Base-by-base conservation (phyloP, 2,329 filamentous ascomycete genomes). In the Pseudogymnoascus sp. region DNA sequence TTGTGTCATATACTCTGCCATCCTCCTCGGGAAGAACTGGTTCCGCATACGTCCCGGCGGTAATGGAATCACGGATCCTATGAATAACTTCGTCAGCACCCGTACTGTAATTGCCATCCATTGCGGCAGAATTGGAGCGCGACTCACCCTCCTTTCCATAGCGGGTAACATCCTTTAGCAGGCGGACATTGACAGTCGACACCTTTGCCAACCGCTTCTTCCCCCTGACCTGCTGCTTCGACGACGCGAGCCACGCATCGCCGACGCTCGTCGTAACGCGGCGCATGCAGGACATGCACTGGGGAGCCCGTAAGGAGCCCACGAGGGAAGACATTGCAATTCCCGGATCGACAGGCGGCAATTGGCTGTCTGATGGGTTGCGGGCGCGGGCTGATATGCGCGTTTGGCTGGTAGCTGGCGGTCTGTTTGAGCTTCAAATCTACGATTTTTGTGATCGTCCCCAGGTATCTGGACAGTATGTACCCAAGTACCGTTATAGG, bases 1-100 rank as follows among this genome's bases (percentile, higher is more conserved):
- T 37, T 70, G 67, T 53, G 80, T 77, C 21, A 83, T 74, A 72
- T 85, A 85, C 70, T 80, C 77, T 66, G 82, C 83, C 65, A 79
- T 74, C 64, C 76, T 74, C 46, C 71, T 71, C 3, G 81, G 82
- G 67, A 80, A 83, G 78, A 78, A 83, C 62, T 73, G 72, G 69
- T 83, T 83, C 66, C 83, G 77, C 82, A 86, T 84, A 38, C 76
- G 74, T 21, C 82, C 79, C 15, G 75, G 72, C n/a, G 78, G 72
- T 44, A 84, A 75, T 33, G 81, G 79, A 19, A 85, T 74, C 64
- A 83, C 78, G 17, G 79, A 72, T 65, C 82, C 82, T 85, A 40
- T 26, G 37, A n/a, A 53, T 63, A 50, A 62, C 40, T 60, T 40
- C 15, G 37, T 33, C 17, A 56, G n/a, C 42, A 56, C 46, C 6